Conservation (phyloP, 176 grass and related monocot species). For the Aegilops umbellulata region DNA sequence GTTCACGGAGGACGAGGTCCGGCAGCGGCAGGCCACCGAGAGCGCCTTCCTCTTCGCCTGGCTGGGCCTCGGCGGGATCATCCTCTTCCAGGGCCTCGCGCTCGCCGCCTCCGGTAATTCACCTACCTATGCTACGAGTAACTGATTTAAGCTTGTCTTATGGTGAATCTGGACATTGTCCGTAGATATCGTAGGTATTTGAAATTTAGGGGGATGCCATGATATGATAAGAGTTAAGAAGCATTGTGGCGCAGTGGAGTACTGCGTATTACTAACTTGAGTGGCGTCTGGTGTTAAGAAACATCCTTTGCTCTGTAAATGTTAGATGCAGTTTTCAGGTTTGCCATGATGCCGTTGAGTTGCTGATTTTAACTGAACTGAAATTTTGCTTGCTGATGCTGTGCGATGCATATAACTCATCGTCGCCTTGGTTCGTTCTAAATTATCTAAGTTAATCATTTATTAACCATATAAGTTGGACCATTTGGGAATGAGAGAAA, state of each 20-base stretch:
- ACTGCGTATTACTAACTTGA: not conserved
- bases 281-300: not conserved
- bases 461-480: too few relatives aligned
- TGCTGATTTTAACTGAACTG: not conserved
- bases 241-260: not conserved
- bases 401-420: not conserved
- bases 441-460: not conserved
- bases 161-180: not conserved
- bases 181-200: not conserved
- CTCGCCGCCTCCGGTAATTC: constrained; percentile 76
- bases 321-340: not conserved
- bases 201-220: not conserved
- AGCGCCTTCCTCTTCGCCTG: constrained; percentile 85
- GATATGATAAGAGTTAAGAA: not conserved
- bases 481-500: too few relatives aligned
- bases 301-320: not conserved
- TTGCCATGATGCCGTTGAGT: not conserved
- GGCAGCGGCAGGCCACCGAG: constrained; percentile 58
- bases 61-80: constrained; percentile 74
- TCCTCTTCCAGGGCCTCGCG: constrained; percentile 76
- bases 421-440: not conserved
- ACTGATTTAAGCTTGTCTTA: not conserved
- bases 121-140: not conserved
- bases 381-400: not conserved
- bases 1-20: constrained; percentile 43